A percentile compares a stretch with the other conserved stretches of the same genome.
phyloP scores from a whole-genome alignment of 129 eudicot species.

The Logfia minima region DNA sequence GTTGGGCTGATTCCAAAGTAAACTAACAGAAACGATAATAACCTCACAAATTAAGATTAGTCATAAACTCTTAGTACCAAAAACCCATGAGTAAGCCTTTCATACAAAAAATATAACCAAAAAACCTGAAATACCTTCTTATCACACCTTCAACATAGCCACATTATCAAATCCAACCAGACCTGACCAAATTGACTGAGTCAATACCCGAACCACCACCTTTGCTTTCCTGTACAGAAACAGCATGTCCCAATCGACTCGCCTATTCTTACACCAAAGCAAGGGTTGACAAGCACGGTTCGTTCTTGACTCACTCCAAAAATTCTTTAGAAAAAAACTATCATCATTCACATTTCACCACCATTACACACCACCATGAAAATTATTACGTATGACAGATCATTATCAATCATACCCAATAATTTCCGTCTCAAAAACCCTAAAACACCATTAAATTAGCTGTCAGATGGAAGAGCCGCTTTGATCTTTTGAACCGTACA shows the following conservation, averaged over 20 bases:
- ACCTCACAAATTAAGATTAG: slow-evolving; percentile 27
- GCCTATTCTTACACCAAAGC: slow-evolving; percentile 34
- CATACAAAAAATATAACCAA: slow-evolving; percentile 25
- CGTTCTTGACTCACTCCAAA: slow-evolving; percentile 99
- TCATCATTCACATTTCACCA: slow-evolving; percentile 31
- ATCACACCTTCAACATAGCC: slow-evolving; percentile 18
- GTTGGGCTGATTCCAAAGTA: background rate
- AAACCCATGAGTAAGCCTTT: slow-evolving; percentile 36
- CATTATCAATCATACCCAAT: slow-evolving; percentile 32
- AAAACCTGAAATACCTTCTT: slow-evolving; percentile 23
- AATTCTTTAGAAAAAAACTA: slow-evolving; percentile 23
- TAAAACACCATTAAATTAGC: slow-evolving; percentile 33
- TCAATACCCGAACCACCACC: slow-evolving; percentile 99
- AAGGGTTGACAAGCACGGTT: slow-evolving; percentile 70
- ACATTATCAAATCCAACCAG: slow-evolving; percentile 28
- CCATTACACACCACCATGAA: slow-evolving; percentile 14
- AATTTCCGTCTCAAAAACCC: slow-evolving; percentile 24
- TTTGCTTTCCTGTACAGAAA: slow-evolving; percentile 39
- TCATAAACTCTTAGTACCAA: slow-evolving; percentile 7
- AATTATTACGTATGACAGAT: slow-evolving; percentile 28
- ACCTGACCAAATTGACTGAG: slow-evolving; percentile 51
- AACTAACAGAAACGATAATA: background rate
- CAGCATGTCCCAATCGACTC: background rate
- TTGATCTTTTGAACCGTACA: slow-evolving; percentile 95
- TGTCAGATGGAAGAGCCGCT: slow-evolving; percentile 75